Evolutionary conservation across 495 filamentous ascomycete genomes (phyloP).

Genomic region (Coniosporium apollinis): DNA sequence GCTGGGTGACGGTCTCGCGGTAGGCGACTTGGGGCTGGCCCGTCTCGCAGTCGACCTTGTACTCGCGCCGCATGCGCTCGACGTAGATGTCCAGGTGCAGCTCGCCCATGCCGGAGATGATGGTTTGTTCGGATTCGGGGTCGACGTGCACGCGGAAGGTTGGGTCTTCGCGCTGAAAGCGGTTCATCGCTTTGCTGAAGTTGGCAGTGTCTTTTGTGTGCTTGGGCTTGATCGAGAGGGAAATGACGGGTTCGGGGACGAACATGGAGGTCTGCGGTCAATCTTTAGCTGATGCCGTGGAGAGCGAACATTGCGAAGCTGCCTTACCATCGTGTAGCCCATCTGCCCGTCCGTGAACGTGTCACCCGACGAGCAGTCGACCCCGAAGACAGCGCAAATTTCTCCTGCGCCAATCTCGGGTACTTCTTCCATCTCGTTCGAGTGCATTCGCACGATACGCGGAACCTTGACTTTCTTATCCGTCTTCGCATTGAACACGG

Average conservation of each 20-base stretch:
- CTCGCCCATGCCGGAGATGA: conserved; percentile 98
- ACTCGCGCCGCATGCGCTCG: conserved; percentile 95
- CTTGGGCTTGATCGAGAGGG: conserved; percentile 93
- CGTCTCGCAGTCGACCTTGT: conserved; percentile 87
- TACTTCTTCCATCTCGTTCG: conserved; percentile 98
- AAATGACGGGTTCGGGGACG: conserved; percentile 96
- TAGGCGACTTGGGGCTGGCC: conserved; percentile 96
- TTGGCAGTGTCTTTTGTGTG: conserved; percentile 79
- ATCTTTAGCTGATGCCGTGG: conserved; percentile 4
- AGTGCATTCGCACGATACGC: conserved; percentile 98
- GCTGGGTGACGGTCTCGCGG: conserved; percentile 74
- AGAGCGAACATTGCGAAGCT: neutral
- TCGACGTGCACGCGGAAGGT: conserved; percentile 94
- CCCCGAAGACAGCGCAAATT: conserved; percentile 95
- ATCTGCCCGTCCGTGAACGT: conserved; percentile 91
- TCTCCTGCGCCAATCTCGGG: conserved; percentile 84
- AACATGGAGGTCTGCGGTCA: conserved; percentile 64
- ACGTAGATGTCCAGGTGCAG: conserved; percentile 95
- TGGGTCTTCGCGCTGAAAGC: conserved; percentile 97
- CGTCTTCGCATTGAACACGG: conserved; percentile 83
- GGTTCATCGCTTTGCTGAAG: conserved; percentile 97
- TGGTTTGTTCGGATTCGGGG: conserved; percentile 76
- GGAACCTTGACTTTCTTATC: conserved; percentile 95
- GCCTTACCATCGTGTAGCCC: conserved; percentile 77
- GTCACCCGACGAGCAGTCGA: conserved; percentile 95